Percentiles rank a stretch among this genome's conserved stretches.
Conservation (phyloP, 331 rosid genomes). For the Telfairia occidentalis region DNA sequence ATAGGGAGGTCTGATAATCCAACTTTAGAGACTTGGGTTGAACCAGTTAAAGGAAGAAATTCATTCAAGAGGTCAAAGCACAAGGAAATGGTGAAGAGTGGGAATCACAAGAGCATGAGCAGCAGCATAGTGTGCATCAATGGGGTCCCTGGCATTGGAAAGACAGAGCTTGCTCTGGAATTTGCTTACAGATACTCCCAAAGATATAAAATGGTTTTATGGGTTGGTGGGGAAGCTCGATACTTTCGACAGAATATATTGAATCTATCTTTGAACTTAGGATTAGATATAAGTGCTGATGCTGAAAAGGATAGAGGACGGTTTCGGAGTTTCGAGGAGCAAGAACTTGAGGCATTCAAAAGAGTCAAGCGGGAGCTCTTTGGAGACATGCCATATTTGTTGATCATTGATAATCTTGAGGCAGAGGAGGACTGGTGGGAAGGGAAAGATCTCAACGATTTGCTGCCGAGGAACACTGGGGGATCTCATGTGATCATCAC, state of each 20-base stretch:
- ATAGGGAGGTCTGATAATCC: slow-evolving; percentile 56
- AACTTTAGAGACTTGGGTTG: slow-evolving; percentile 57
- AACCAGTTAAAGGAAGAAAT: slow-evolving; percentile 44
- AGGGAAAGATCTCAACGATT: slow-evolving; percentile 59
- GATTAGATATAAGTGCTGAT: slow-evolving; percentile 73
- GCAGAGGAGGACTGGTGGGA: slow-evolving; percentile 82
- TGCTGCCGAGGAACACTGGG: slow-evolving; percentile 69
- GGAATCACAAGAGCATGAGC: slow-evolving; percentile 44
- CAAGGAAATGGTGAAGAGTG: slow-evolving; percentile 49
- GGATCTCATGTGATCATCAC: slow-evolving; percentile 78
- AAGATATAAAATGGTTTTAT: slow-evolving; percentile 74
- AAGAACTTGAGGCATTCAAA: slow-evolving; percentile 76
- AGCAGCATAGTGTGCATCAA: slow-evolving; percentile 57
- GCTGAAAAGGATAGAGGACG: slow-evolving; percentile 61
- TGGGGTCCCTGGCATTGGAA: slow-evolving; percentile 76
- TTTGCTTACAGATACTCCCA: slow-evolving; percentile 78
- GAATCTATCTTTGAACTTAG: slow-evolving; percentile 50
- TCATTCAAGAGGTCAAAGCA: slow-evolving; percentile 49
- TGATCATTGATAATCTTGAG: slow-evolving; percentile 80
- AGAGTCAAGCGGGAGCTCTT: slow-evolving; percentile 71
- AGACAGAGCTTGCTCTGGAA: slow-evolving; percentile 76
- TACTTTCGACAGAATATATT: slow-evolving; percentile 63
- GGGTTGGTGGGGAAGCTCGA: slow-evolving; percentile 73
- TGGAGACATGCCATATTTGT: slow-evolving; percentile 65
- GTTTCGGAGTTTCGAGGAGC: slow-evolving; percentile 78